Conservation (phyloP, 768 basidiomycete species). For the Lactifluus rugatus region DNA sequence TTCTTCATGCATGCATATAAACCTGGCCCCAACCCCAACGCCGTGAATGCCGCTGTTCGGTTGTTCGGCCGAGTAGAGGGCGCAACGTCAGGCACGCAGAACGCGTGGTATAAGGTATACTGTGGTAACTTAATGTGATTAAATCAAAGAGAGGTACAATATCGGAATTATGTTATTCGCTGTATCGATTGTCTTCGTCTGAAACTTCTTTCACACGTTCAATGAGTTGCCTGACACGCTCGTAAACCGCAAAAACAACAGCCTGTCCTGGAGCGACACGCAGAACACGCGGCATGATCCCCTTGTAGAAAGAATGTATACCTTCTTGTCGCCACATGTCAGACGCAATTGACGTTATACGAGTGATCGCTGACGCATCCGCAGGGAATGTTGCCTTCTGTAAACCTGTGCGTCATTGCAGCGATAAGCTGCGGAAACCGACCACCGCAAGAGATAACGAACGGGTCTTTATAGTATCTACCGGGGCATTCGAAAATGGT, state of each 20-base stretch:
- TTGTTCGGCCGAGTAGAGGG: no score
- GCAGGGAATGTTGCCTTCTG: constrained; percentile 72
- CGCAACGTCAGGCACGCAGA: neutral
- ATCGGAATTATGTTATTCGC: constrained; percentile 36
- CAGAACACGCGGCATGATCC: constrained; percentile 92
- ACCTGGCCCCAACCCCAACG: neutral
- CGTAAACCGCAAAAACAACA: constrained; percentile 96
- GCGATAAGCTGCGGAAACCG: neutral
- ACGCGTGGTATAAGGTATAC: neutral
- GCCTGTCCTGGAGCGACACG: constrained; percentile 96
- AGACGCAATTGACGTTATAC: constrained; percentile 69
- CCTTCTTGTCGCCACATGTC: constrained; percentile 96
- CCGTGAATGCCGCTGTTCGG: neutral
- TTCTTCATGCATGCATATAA: no score
- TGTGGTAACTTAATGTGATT: no score
- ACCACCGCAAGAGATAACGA: constrained; percentile 25
- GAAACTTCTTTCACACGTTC: constrained; percentile 54
- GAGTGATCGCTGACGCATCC: constrained; percentile 68
- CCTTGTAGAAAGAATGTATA: constrained; percentile 88
- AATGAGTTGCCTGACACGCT: constrained; percentile 67
- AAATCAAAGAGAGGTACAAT: neutral
- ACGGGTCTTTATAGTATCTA: constrained; percentile 94
- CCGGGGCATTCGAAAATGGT: constrained; percentile 95
- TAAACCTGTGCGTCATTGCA: constrained; percentile 41
- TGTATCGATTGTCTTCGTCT: constrained; percentile 50